Base-by-base conservation (phyloP, 2,329 filamentous ascomycete species). In the Sporothrix pallida region DNA sequence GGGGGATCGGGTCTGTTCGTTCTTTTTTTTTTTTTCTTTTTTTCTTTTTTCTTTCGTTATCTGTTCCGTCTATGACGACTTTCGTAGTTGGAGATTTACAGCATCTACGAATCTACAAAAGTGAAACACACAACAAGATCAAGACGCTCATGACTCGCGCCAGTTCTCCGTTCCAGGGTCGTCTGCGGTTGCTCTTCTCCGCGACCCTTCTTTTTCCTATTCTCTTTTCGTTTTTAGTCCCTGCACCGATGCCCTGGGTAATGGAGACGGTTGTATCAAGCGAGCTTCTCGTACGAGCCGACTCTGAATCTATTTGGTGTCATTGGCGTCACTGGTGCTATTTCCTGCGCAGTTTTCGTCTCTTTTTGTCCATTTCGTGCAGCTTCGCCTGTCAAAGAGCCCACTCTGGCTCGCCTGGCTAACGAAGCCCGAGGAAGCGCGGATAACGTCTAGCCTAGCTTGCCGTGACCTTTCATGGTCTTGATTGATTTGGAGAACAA, bases 381-480 rank as follows among this genome's bases (percentile, higher is more conserved):
- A 58, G 8, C 20, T 20, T 48, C 31, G 26, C 23, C 46, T 23
- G 46, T 63, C 13, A 50, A 52, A 13, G 62, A 52, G 48, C 46
- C 20, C 48, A 54, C 26, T 23, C 65, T 69, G 65, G 65, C 48
- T 69, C 52, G 54, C 65, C 65, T 69, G 65, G 65, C 48, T 69
- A 69, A 69, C 65, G 65, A 69, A 37, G 8, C 23, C 65, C 65
- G 65, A 68, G 65, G 48, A 2, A 54, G 65, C 46, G 48, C 65
- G 46, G 65, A 69, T 52, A 54, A 69, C 65, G 65, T 48, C 65
- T 69, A 69, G 46, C 65, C 48, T 52, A 46, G 56, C 15, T 23
- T 31, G 56, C 31, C 31, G 31, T 37, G 31, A 3, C 31, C 31
- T 37, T 37, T 37, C 31, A 37, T 26, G 54, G 20, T n/a, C 26